A percentile compares a stretch with the other conserved stretches of the same genome.
These are phyloP conservation scores for Leishmania mexicana DNA, from an alignment of 208 protist species.

Conservation along the genomic window DNA sequence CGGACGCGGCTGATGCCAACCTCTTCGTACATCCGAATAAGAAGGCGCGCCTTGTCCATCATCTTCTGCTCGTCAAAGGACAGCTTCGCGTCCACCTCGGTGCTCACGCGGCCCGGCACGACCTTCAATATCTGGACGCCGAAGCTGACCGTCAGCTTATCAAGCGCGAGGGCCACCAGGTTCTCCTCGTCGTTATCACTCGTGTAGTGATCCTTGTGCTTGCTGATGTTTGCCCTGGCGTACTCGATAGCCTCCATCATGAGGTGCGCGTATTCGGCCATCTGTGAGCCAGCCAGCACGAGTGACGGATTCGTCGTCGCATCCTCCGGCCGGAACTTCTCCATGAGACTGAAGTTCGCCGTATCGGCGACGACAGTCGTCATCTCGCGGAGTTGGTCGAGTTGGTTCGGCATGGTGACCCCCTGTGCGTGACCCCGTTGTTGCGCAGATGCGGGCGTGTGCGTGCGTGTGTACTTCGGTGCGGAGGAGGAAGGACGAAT, in stretches of 20 bases:
- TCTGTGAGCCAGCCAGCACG: constrained; percentile 89
- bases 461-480: background rate
- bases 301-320: constrained; percentile 98
- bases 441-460: too few relatives aligned
- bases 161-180: constrained; percentile 70
- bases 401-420: constrained; percentile 52
- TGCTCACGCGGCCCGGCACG: constrained; percentile 96
- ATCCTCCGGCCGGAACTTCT: constrained; percentile 94
- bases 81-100: constrained; percentile 97
- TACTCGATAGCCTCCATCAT: constrained; percentile 91
- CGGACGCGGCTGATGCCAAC: constrained; percentile 89
- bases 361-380: constrained; percentile 96
- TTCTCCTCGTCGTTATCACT: constrained; percentile 39
- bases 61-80: constrained; percentile 95
- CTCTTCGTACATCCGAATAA: constrained; percentile 96
- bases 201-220: constrained; percentile 45
- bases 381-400: constrained; percentile 73
- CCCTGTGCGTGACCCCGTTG: too few relatives aligned
- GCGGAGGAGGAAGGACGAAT: background rate
- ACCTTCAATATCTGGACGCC: constrained; percentile 97
- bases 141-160: constrained; percentile 96
- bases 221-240: constrained; percentile 75
- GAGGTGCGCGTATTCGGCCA: constrained; percentile 89
- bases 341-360: constrained; percentile 95
- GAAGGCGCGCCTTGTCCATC: constrained; percentile 92